Percentiles rank a stretch among this genome's conserved stretches.
These are phyloP conservation scores for Metroxylon sagu DNA, from an alignment of 176 grass and related monocot genomes.

Conservation along the genomic window DNA sequence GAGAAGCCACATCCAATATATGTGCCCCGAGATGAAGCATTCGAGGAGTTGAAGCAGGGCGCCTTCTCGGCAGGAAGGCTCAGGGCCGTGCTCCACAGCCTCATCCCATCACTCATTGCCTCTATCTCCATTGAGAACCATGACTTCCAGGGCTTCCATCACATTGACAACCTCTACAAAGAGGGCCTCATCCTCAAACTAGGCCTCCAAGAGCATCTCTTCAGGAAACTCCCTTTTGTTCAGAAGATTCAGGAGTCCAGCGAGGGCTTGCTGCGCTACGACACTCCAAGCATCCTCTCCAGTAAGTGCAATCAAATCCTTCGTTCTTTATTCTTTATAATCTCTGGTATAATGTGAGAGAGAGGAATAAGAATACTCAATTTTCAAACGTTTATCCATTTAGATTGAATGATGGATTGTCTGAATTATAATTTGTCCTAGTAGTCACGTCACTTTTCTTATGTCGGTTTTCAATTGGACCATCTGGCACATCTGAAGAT, in stretches of 20 bases:
- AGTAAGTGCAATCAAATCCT: slow-evolving; percentile 44
- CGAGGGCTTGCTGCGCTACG: slow-evolving; percentile 90
- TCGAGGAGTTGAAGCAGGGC: slow-evolving; percentile 89
- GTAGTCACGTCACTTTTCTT: no score
- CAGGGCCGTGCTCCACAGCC: slow-evolving; percentile 75
- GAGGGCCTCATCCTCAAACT: slow-evolving; percentile 92
- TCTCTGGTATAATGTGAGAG: no score
- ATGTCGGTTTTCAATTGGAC: no score
- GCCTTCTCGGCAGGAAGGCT: slow-evolving; percentile 86
- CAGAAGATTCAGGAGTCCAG: slow-evolving; percentile 98
- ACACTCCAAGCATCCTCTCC: slow-evolving; percentile 87
- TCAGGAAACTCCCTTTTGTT: slow-evolving; percentile 85
- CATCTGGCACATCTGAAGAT: no score
- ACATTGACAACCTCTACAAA: slow-evolving; percentile 97
- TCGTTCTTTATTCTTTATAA: no score
- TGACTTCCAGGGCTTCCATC: slow-evolving; percentile 91
- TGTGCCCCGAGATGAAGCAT: slow-evolving; percentile 81
- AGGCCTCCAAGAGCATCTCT: slow-evolving; percentile 88
- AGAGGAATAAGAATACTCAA: no score
- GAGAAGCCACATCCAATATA: slow-evolving; percentile 95
- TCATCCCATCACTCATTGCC: slow-evolving; percentile 88
- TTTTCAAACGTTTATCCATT: no score
- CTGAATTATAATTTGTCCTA: no score
- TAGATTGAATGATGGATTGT: no score
- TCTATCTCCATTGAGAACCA: slow-evolving; percentile 81